Evolutionary conservation across 768 basidiomycete genomes (phyloP), one percentile per base, ranked within the genome.

Genomic region (Termitomyces eurrhizus): DNA sequence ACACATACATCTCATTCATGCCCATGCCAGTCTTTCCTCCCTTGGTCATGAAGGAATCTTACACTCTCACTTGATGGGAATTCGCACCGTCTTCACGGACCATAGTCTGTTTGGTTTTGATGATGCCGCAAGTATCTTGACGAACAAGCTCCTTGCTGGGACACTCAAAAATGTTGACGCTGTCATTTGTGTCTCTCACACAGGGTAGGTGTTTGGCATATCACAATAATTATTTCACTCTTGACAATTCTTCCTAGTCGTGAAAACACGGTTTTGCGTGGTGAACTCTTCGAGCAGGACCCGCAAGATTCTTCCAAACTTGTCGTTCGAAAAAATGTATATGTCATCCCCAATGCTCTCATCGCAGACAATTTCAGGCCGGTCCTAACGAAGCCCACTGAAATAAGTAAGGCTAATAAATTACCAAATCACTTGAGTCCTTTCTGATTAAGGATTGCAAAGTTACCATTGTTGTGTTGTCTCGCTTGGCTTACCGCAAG

Each of bases 31-130:
- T 58, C 82, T 99, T 3, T 95, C 92, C 2, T 85, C 93, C 1
- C 81, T 98, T 33, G 96, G 89, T 0, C 93, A 97, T 66, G 97
- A 99, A 74, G 95, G 84, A 24, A 89, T 99, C 58, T 74, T 98
- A 18, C 95, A 98, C 64, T 84, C 94, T 0, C 90, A 94, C 65
- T 77, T 93, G 21, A 82, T 98, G 76, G 89, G 91, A 12, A 80
- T 98, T 13, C 86, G 90, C 44, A 94, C 93, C 0, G 91, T 98
- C 11, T 96, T 98, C 71, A 98, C 97, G 0, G 97, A 99, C 72
- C 96, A 99, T 67, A 94, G 92, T 67, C 74, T 99, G 32, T 98
- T 98, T 66, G 96, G 95, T 1, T 95, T 99, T 68, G 95, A 93
- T 36, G 95, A 98, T 69, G 95, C 97, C 16, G 95, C 95, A 1